Evolutionary conservation across 2,329 filamentous ascomycete species (phyloP).

Genomic region (Fusarium setosum): DNA sequence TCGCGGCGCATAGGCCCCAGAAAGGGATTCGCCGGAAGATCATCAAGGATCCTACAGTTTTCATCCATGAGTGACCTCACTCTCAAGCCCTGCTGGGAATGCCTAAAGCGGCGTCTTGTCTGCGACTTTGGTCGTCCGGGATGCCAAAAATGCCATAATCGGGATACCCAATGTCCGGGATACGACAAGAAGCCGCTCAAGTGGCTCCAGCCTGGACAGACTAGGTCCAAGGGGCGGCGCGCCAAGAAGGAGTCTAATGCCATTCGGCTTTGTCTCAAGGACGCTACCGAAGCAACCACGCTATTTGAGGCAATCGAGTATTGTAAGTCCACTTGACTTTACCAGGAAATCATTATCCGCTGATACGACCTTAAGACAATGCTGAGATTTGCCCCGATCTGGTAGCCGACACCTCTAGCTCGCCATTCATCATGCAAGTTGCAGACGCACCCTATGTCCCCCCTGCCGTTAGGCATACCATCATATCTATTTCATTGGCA

Average conservation of each 20-base stretch:
- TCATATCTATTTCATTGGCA: conserved; percentile 20
- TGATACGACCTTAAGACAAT: conserved; percentile 22
- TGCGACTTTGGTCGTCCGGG: conserved; percentile 29
- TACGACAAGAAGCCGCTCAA: conserved; percentile 37
- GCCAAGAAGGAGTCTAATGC: conserved; percentile 15
- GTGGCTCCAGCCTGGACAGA: conserved; percentile 35
- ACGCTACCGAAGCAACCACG: not conserved
- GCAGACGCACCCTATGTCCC: conserved; percentile 2
- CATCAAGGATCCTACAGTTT: not conserved
- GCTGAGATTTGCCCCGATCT: conserved; percentile 32
- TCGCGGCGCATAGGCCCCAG: not conserved
- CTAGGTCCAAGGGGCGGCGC: conserved; percentile 28
- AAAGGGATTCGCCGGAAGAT: not conserved
- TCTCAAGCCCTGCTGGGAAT: conserved; percentile 34
- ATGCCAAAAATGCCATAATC: conserved; percentile 24
- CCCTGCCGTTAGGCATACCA: conserved; percentile 12
- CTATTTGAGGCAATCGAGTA: conserved; percentile 16
- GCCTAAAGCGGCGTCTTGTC: conserved; percentile 27
- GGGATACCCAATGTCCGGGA: conserved; percentile 24
- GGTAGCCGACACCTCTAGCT: conserved; percentile 13
- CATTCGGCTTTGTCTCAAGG: not conserved
- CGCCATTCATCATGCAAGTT: conserved; percentile 18
- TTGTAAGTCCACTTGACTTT: conserved; percentile 6
- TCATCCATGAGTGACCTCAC: not conserved
- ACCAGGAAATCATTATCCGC: not conserved